Evolutionary conservation across 2,329 filamentous ascomycete species (phyloP).

Genomic region (Xylaria digitata): DNA sequence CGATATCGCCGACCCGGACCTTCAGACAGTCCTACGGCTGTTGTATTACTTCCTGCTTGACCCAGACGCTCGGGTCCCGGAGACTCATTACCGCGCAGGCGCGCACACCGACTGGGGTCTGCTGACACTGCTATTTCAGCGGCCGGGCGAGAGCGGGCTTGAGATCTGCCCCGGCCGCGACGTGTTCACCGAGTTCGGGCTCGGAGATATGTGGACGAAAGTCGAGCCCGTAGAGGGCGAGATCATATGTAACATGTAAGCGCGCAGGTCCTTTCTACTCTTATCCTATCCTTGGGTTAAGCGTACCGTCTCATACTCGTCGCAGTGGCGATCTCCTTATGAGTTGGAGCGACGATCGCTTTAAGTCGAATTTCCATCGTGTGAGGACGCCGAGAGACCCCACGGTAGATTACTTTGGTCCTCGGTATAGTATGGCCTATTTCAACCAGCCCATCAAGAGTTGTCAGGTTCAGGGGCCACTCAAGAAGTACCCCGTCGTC

Average conservation of each 20-base stretch:
- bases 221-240: constrained; percentile 65
- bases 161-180: constrained; percentile 74
- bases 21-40: constrained; percentile 66
- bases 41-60: constrained; percentile 67
- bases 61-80: constrained; percentile 51
- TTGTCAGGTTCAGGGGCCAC: constrained; percentile 68
- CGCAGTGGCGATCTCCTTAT: constrained; percentile 70
- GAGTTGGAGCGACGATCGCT: constrained; percentile 74
- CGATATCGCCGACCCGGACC: constrained; percentile 60
- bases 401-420: constrained; percentile 65
- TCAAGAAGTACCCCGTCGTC: constrained; percentile 70
- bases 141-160: constrained; percentile 68
- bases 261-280: background rate
- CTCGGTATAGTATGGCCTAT: constrained; percentile 73
- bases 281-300: background rate
- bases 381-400: constrained; percentile 69
- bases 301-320: constrained; percentile 8
- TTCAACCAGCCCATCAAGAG: constrained; percentile 73
- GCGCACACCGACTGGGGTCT: constrained; percentile 74
- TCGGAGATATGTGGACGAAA: constrained; percentile 71
- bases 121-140: constrained; percentile 72
- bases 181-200: constrained; percentile 67
- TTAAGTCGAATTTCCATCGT: constrained; percentile 74
- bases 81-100: constrained; percentile 68
- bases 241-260: constrained; percentile 71